Evolutionary conservation across 225 moss, liverwort and hornwort genomes (phyloP), one percentile per base, ranked within the genome.

Genomic region (Neckera pumila): DNA sequence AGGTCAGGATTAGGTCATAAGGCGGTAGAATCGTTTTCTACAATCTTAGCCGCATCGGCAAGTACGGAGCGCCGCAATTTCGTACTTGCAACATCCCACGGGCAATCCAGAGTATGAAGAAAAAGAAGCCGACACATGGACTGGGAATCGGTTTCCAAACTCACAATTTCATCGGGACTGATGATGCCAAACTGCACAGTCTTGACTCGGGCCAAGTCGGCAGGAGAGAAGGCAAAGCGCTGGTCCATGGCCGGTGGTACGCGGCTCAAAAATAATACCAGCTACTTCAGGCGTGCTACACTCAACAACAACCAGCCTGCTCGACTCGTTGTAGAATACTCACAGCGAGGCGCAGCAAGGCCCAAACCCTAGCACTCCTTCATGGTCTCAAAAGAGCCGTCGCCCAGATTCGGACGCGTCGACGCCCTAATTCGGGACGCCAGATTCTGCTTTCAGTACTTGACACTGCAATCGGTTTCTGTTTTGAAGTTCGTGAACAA

Each of bases 151-250:
- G 56, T 51, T 67, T 61, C 63, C 45, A 61, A 82, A 88, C 96
- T 90, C 90, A 97, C 96, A 92, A 99, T 97, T 93, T 97, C 99
- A 95, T 99, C 99, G 7, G 99, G 99, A 80, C 99, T 96, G 63
- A 99, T 91, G 88, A 99, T 95, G 89, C 99, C 97, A 76, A 99
- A 99, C 95, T 99, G 99, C 80, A 99, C 99, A 53, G 92, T 95
- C 92, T 97, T 97, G 91, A 99, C 99, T 69, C 99, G 97, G 62
- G 96, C 97, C 84, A 99, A 93, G 90, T 99, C 99, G 87, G 99
- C 99, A 62, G 99, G 99, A 54, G 99, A 99, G 90, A 92, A 99
- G 14, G 99, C 92, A 86, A 99, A 99, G 86, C 99, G 96, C 93
- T 97, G 97, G 90, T 99, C 99, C 99, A 99, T 99, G 80, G 77